These are phyloP conservation scores for Coemansia sp. DNA, from an alignment of 192 early-diverging fungal species.

Conservation along the genomic window DNA sequence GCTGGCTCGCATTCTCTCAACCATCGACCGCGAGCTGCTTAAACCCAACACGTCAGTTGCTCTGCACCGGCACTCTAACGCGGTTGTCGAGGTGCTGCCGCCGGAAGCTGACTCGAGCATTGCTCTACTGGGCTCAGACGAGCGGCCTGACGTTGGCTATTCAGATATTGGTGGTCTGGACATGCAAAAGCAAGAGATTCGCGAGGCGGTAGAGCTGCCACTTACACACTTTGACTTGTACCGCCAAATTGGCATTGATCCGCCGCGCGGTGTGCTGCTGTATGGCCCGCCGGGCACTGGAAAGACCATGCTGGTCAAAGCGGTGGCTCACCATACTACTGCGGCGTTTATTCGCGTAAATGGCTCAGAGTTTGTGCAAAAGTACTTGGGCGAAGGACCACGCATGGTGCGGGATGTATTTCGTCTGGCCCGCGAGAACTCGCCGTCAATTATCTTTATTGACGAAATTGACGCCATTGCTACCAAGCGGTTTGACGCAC, in stretches of 20 bases:
- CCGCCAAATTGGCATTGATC: conserved; percentile 97
- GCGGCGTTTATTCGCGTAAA: conserved; percentile 96
- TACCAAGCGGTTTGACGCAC: conserved; percentile 97
- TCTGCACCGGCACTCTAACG: conserved; percentile 95
- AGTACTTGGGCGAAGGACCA: conserved; percentile 97
- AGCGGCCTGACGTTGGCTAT: conserved; percentile 81
- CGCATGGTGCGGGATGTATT: conserved; percentile 98
- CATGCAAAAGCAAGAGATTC: conserved; percentile 89
- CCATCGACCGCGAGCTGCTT: conserved; percentile 95
- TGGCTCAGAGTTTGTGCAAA: conserved; percentile 98
- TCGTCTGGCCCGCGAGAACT: conserved; percentile 93
- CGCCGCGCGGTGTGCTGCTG: conserved; percentile 95
- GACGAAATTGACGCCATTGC: conserved; percentile 99
- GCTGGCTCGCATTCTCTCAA: conserved; percentile 92
- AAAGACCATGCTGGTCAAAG: conserved; percentile 98
- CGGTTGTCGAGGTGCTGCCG: conserved; percentile 94
- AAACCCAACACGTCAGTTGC: conserved; percentile 94
- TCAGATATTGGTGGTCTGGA: conserved; percentile 83
- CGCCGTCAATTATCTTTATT: conserved; percentile 97
- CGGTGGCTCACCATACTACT: conserved; percentile 96
- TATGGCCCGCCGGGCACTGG: conserved; percentile 99
- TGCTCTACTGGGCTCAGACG: conserved; percentile 75
- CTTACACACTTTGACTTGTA: conserved; percentile 98
- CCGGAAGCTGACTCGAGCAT: conserved; percentile 95
- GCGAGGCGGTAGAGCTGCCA: conserved; percentile 97